Percentiles rank a stretch among this genome's conserved stretches.
phyloP scores from a whole-genome alignment of 208 protist genomes.

The Leishmania arabica region DNA sequence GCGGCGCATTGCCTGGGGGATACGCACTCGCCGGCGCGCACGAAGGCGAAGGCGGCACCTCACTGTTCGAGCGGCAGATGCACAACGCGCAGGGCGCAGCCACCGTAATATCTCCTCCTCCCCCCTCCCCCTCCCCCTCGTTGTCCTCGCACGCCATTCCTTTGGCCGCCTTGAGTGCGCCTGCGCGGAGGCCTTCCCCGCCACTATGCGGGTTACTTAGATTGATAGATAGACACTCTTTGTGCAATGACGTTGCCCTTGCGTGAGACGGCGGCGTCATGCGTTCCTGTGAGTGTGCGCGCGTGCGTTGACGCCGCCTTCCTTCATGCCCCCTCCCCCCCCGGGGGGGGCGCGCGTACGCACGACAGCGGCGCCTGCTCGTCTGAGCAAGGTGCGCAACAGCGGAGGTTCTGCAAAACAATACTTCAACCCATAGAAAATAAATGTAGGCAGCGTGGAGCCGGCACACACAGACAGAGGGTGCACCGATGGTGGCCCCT shows the following conservation, averaged over 20 bases:
- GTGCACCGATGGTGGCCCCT: background rate
- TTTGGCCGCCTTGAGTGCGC: background rate
- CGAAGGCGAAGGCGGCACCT: background rate
- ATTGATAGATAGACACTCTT: background rate
- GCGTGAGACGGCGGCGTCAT: background rate
- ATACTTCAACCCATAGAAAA: background rate
- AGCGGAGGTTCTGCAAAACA: background rate
- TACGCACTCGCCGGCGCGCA: background rate
- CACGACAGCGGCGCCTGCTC: background rate
- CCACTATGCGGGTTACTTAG: background rate
- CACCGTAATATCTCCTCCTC: background rate
- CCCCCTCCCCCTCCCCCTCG: too few species aligned
- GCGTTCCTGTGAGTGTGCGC: background rate
- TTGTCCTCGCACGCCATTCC: background rate
- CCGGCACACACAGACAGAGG: background rate
- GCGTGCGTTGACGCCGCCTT: background rate
- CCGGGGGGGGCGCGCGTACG: background rate
- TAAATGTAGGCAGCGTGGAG: too few species aligned
- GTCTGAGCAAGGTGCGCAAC: background rate
- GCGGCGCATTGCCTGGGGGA: background rate
- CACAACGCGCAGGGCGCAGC: background rate
- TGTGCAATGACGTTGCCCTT: background rate
- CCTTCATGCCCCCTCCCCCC: background rate
- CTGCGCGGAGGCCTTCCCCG: background rate
- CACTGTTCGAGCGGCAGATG: background rate